Evolutionary conservation across 805 yeast species (phyloP), one percentile per base, ranked within the genome.

Genomic region (Saccharomycopsis fibuligera): DNA sequence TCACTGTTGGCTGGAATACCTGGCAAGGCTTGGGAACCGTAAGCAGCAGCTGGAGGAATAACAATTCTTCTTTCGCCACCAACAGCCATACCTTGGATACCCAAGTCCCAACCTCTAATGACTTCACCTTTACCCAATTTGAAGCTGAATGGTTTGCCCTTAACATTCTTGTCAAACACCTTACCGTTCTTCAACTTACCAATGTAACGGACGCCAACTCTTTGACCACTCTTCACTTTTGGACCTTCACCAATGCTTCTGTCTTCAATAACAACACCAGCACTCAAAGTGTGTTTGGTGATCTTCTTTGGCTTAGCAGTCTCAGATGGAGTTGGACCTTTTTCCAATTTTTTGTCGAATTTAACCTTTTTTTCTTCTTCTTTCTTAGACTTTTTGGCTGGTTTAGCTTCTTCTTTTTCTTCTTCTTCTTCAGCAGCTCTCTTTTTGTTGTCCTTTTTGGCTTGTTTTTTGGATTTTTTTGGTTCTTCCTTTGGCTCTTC

Each of bases 41-140:
- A 93, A 50, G 96, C 99, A 81, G 86, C 86, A 62, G 90, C 79
- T 47, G 99, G 83, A 60, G 99, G 99, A 58, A 93, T 88, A 54
- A 88, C 78, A 58, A 93, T 88, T 74, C 98, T 83, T 78, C 99
- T 90, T 78, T 93, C 99, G 65, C 98, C 98, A 63, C 96, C 96
- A 64, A 87, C 95, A 50, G 95, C 81, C 97, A 93, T 90, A 66
- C 98, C 98, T 51, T 91, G 89, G 61, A 93, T 93, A 76, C 99
- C 99, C 62, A 91, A 78, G 66, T 93, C 99, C 87, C 96, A 93
- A 57, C 98, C 99, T 69, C 87, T 87, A 75, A 93, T 93, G 59
- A 95, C 97, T 72, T 93, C 99, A 65, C 98, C 99, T 68, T 84
- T 86, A 62, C 99, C 99, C 60, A 93, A 78, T 55, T 78, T 79